Conservation (phyloP, 208 protist species). For the Leptomonas pyrrhocoris region DNA sequence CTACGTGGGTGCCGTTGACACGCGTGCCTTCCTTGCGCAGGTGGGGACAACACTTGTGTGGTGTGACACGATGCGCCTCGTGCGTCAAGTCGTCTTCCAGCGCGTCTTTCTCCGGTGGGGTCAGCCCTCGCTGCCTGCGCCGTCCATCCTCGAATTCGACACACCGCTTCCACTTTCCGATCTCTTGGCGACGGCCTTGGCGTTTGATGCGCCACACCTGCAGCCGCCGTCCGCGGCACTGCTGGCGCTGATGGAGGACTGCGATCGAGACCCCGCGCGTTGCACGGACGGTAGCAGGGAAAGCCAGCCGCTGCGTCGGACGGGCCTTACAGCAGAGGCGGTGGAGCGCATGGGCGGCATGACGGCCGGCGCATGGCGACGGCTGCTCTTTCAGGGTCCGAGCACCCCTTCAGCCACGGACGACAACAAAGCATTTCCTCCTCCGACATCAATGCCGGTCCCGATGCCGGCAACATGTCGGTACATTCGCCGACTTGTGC, state of each 20-base stretch:
- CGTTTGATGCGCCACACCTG: constrained; percentile 47
- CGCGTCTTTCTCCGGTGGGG: constrained; percentile 84
- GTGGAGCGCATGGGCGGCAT: constrained; percentile 15
- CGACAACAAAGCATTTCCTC: background rate
- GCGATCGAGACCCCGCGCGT: background rate
- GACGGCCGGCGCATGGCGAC: constrained; percentile 17
- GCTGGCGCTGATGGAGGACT: constrained; percentile 28
- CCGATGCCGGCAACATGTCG: constrained; percentile 21
- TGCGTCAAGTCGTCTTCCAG: constrained; percentile 73
- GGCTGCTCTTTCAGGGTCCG: constrained; percentile 18
- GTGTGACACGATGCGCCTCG: constrained; percentile 64
- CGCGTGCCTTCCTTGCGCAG: constrained; percentile 69
- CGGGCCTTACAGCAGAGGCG: background rate
- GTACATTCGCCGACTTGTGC: constrained; percentile 51
- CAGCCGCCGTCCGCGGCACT: constrained; percentile 25
- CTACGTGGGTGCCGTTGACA: constrained; percentile 67
- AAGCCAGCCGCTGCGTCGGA: background rate
- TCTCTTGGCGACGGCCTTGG: constrained; percentile 55
- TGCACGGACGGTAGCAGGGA: background rate
- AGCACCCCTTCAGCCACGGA: background rate
- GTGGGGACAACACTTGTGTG: constrained; percentile 69
- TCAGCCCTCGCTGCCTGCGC: constrained; percentile 44
- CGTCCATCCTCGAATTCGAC: constrained; percentile 44
- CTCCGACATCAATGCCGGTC: background rate
- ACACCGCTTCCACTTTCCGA: constrained; percentile 44